A percentile compares a stretch with the other conserved stretches of the same genome.
Conservation (phyloP, 2,329 filamentous ascomycete species). For the Colletotrichum sp. region DNA sequence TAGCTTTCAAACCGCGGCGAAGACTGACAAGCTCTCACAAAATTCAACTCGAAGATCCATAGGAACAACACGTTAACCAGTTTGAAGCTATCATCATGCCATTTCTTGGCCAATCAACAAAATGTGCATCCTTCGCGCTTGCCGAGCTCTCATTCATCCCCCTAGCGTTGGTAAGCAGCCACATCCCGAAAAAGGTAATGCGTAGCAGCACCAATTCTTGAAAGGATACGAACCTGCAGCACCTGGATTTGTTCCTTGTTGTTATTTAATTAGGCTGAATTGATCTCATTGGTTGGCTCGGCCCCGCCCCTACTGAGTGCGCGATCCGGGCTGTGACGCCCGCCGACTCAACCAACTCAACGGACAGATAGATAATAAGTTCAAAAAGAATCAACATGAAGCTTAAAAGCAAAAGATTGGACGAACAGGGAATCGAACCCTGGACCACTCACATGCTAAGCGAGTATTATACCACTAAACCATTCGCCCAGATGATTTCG, state of each 20-base stretch:
- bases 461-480: conserved; percentile 18
- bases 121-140: background rate
- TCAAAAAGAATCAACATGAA: accelerated
- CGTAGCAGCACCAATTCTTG: background rate
- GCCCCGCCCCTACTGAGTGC: background rate
- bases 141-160: background rate
- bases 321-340: background rate
- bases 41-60: background rate
- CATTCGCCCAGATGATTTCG: conserved; percentile 15
- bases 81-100: background rate
- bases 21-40: background rate
- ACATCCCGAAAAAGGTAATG: background rate
- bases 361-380: accelerated
- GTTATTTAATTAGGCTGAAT: background rate
- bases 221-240: background rate
- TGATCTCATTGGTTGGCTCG: background rate
- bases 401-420: background rate
- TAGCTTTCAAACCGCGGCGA: background rate
- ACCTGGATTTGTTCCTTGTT: background rate
- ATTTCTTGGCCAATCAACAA: background rate
- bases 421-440: conserved; percentile 14
- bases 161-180: background rate
- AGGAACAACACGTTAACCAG: background rate
- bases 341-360: background rate
- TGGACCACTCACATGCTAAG: conserved; percentile 13